A percentile compares a stretch with the other conserved stretches of the same genome.
Conservation (phyloP, 2,329 filamentous ascomycete genomes). For the Trichoderma koningii region DNA sequence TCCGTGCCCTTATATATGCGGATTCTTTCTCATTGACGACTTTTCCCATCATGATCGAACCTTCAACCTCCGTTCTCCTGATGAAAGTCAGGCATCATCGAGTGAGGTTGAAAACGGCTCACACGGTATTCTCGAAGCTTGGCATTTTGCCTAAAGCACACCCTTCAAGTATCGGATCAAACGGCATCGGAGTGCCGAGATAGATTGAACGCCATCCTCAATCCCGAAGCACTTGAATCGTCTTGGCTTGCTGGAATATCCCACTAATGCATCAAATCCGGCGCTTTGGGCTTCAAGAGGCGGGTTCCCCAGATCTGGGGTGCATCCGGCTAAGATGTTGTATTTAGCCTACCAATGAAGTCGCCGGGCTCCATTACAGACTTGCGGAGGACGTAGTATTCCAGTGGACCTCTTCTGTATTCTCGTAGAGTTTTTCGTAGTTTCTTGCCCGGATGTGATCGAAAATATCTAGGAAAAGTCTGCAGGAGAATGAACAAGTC, state of each 20-base stretch:
- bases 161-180: constrained; percentile 11
- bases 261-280: background rate
- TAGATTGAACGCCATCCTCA: background rate
- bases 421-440: background rate
- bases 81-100: background rate
- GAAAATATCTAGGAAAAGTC: no score
- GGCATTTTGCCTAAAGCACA: constrained; percentile 19
- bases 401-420: background rate
- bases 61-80: background rate
- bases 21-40: background rate
- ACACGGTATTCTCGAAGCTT: background rate
- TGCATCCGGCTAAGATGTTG: constrained; percentile 13
- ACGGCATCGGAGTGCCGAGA: constrained; percentile 14
- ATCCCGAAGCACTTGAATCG: background rate
- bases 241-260: background rate
- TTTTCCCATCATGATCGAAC: background rate
- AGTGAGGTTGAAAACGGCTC: constrained; percentile 8
- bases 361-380: background rate
- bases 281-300: constrained; percentile 1
- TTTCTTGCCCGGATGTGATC: no score
- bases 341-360: constrained; percentile 25
- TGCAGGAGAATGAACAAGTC: background rate
- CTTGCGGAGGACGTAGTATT: constrained; percentile 20
- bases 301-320: constrained; percentile 21
- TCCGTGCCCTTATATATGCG: background rate